Evolutionary conservation across 371 early-diverging fungal genomes (phyloP).

Genomic region (Saksenaea vasiformis): DNA sequence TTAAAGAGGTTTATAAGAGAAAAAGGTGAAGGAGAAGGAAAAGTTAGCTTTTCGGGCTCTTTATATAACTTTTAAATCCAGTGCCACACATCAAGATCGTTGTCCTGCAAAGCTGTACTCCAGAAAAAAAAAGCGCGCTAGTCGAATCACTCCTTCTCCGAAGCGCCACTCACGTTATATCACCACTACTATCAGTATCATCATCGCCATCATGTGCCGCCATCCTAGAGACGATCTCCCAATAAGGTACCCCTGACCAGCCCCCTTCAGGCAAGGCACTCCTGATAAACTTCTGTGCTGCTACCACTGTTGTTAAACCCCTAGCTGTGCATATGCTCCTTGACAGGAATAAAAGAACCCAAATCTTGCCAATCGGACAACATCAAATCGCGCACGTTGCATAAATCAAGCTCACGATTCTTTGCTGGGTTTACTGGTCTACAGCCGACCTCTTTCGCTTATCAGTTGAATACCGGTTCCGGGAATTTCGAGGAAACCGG

Average conservation of each 20-base stretch:
- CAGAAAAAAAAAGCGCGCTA: neutral
- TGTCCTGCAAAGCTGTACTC: neutral
- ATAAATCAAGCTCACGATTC: neutral
- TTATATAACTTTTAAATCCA: neutral
- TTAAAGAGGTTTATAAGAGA: neutral
- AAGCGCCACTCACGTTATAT: neutral
- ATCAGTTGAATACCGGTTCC: neutral
- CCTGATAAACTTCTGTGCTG: neutral
- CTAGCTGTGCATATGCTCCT: neutral
- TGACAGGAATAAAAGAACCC: neutral
- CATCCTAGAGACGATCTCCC: neutral
- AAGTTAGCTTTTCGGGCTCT: neutral
- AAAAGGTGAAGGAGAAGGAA: neutral
- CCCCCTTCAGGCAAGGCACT: neutral
- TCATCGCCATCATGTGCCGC: neutral
- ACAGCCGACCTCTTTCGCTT: too few species aligned
- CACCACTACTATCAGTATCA: neutral
- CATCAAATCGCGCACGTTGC: neutral
- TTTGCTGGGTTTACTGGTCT: neutral
- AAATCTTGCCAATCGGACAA: neutral
- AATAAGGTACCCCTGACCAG: neutral
- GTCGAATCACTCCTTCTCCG: neutral
- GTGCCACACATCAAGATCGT: neutral
- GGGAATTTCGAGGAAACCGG: neutral
- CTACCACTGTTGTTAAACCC: slow-evolving; percentile 3